Conservation (phyloP, 768 basidiomycete genomes). For the Calvatia gigantea region DNA sequence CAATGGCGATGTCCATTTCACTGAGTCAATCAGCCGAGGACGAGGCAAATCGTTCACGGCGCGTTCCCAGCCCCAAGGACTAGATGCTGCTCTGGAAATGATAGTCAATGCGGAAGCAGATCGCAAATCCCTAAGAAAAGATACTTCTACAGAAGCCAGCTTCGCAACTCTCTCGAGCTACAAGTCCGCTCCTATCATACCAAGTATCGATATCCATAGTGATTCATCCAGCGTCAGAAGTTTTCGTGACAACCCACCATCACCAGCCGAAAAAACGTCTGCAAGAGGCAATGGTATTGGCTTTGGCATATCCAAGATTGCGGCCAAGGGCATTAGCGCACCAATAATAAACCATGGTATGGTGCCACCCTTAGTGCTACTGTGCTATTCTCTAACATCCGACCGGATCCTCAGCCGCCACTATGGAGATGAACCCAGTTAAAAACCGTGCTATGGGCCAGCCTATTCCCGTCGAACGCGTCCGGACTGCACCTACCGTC, state of each 20-base stretch:
- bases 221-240: constrained; percentile 26
- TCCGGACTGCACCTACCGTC: constrained; percentile 10
- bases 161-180: constrained; percentile 7
- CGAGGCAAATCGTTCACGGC: constrained; percentile 46
- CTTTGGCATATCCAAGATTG: constrained; percentile 34
- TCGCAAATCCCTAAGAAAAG: neutral
- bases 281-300: constrained; percentile 28
- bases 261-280: constrained; percentile 43
- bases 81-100: constrained; percentile 70
- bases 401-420: constrained; percentile 46
- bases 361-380: constrained; percentile 17
- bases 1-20: constrained; percentile 20
- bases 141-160: constrained; percentile 6
- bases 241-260: constrained; percentile 29
- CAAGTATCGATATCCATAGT: constrained; percentile 22
- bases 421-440: constrained; percentile 71
- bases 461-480: constrained; percentile 54
- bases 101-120: constrained; percentile 28
- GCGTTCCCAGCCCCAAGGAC: constrained; percentile 61
- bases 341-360: constrained; percentile 71
- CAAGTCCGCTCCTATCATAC: constrained; percentile 15
- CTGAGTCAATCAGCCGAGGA: constrained; percentile 41
- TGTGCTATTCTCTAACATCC: constrained; percentile 10
- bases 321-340: constrained; percentile 63
- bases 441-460: constrained; percentile 57